phyloP scores from a whole-genome alignment of 108 stramenopile species.

The Cylindrotheca closterium region DNA sequence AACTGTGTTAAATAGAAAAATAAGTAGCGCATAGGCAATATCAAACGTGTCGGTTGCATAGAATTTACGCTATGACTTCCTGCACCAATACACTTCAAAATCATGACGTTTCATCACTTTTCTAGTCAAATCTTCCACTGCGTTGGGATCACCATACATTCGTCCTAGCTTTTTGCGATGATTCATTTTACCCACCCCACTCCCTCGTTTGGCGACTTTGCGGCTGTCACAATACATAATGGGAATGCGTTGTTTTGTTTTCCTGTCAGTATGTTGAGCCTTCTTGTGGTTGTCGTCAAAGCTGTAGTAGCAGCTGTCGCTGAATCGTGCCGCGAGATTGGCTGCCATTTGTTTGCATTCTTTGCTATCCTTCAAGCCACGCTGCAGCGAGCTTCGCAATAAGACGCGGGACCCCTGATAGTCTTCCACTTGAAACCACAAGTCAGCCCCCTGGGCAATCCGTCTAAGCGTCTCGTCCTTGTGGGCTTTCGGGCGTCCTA shows the following conservation, averaged over 20 bases:
- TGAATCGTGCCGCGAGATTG: too few relatives aligned
- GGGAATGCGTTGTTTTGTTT: too few relatives aligned
- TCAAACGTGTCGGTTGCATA: too few relatives aligned
- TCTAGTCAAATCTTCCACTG: conserved; percentile 4
- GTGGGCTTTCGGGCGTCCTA: neutral
- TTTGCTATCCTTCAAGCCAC: conserved; percentile 8
- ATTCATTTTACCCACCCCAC: conserved; percentile 6
- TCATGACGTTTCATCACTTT: too few relatives aligned
- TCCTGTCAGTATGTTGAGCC: too few relatives aligned
- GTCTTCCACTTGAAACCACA: conserved; percentile 17
- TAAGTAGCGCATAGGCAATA: too few relatives aligned
- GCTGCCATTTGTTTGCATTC: conserved; percentile 6
- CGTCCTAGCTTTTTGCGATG: neutral
- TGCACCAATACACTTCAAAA: too few relatives aligned
- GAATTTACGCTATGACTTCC: too few relatives aligned
- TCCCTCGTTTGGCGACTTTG: conserved; percentile 6
- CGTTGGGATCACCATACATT: conserved; percentile 1
- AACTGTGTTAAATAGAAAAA: too few relatives aligned
- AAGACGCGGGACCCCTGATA: conserved; percentile 19
- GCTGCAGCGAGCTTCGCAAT: neutral
- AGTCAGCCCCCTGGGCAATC: conserved; percentile 3
- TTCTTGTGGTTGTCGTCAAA: too few relatives aligned
- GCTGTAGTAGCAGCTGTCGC: too few relatives aligned
- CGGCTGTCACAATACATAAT: conserved; percentile 11
- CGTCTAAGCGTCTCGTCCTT: conserved; percentile 3